Evolutionary conservation across 192 early-diverging fungal species (phyloP), one percentile per base, ranked within the genome.

Genomic region (Coemansia furcata): DNA sequence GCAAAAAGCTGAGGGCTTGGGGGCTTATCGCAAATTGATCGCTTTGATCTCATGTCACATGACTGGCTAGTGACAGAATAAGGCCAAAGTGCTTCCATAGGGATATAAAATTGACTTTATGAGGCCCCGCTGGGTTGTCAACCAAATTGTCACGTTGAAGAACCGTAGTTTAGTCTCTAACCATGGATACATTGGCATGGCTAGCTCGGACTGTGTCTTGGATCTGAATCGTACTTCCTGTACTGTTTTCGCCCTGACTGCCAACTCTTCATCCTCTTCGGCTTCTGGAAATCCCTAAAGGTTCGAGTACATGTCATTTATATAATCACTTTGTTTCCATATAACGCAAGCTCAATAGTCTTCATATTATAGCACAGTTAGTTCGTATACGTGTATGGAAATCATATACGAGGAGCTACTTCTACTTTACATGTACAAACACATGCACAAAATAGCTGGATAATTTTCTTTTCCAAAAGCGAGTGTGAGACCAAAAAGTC

Each of bases 61-160:
- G 62, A 63, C 17, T 60, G 9, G 7, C 21, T 19, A 12, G 12
- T 40, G 35, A 19, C 8, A 23, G 14, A 17, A 3, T 19, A 64
- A 64, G n/a, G 33, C 73, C 17, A 75, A 83, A 36, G 69, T 83
- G 15, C 68, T 75, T 17, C 72, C 71, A 0, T 66, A 74, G 29
- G 80, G 80, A 0, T 74, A 71, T 67, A 77, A 63, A 60, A 72
- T 83, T 36, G 80, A 83, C 54, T 59, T 72, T 50, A 83, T 83
- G 80, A 43, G 72, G 54, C 80, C 75, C 15, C 75, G 75, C 10
- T 83, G 80, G 80, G 72, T 77, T 0, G 76, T 68, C 36, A 83
- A 75, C 47, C 77, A 83, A 43, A 83, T 54, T 35, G 72, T 83
- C 15, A 40, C 69, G 40, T 66, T 74, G 38, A 66, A 62, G 14